These are phyloP conservation scores for Hordeum marinum DNA, from an alignment of 176 grass and related monocot genomes.

Conservation along the genomic window DNA sequence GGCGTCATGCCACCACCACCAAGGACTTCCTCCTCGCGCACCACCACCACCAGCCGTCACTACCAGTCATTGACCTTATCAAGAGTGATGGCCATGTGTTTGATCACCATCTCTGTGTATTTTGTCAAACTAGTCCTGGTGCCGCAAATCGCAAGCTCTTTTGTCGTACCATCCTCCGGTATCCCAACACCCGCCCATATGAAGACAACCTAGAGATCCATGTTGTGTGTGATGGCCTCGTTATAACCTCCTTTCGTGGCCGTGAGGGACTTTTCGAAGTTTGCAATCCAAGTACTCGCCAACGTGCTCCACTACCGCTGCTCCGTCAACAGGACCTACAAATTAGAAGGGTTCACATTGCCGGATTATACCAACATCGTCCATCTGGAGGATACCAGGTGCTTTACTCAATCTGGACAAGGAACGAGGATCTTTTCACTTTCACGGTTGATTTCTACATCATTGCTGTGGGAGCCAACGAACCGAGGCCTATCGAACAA, in stretches of 20 bases:
- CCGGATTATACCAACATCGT: background rate
- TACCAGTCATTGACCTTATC: background rate
- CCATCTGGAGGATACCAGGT: background rate
- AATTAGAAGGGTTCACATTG: background rate
- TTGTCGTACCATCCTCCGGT: background rate
- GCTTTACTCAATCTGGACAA: background rate
- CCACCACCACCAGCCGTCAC: background rate
- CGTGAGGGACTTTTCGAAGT: background rate
- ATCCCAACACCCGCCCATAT: background rate
- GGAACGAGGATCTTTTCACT: background rate
- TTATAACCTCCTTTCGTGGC: background rate
- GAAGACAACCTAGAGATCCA: background rate
- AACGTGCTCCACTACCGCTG: background rate
- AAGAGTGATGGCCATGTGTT: background rate
- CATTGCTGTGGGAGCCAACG: background rate
- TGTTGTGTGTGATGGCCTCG: background rate
- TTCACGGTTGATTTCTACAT: background rate
- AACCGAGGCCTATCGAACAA: background rate
- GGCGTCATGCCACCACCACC: background rate
- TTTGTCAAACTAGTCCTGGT: background rate
- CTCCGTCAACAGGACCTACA: background rate
- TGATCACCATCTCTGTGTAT: background rate
- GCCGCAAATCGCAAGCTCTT: background rate
- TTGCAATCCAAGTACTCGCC: background rate
- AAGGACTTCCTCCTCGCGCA: background rate